phyloP scores from a whole-genome alignment of 352 stramenopile genomes.

The Phytophthora parvispora region DNA sequence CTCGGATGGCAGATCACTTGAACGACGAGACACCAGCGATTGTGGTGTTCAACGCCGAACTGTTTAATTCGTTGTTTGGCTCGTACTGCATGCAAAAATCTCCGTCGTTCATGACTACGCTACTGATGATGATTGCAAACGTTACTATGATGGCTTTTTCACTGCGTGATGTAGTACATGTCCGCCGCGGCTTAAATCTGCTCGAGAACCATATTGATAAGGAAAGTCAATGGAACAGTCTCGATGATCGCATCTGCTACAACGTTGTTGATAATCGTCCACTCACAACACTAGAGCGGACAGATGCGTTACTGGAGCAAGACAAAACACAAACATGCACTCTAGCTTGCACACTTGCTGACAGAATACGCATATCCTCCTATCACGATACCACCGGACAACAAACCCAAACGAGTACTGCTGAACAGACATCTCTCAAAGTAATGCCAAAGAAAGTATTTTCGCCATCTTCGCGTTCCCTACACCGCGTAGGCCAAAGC shows the following conservation, averaged over 20 bases:
- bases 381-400: background rate
- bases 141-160: background rate
- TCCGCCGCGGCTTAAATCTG: background rate
- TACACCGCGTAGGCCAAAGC: background rate
- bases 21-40: background rate
- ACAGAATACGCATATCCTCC: background rate
- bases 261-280: background rate
- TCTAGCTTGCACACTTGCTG: background rate
- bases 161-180: background rate
- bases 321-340: background rate
- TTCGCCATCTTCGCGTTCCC: background rate
- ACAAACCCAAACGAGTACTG: background rate
- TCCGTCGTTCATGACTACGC: background rate
- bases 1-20: background rate
- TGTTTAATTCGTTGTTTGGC: background rate
- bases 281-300: background rate
- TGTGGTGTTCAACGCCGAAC: constrained; percentile 5
- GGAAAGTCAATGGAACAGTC: background rate
- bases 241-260: background rate
- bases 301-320: background rate
- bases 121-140: constrained; percentile 1
- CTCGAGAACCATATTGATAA: constrained; percentile 1
- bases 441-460: background rate
- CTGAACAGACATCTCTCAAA: background rate
- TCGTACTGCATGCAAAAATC: constrained; percentile 15